These are phyloP conservation scores for Saitozyma sp. DNA, from an alignment of 768 basidiomycete genomes.

Conservation along the genomic window DNA sequence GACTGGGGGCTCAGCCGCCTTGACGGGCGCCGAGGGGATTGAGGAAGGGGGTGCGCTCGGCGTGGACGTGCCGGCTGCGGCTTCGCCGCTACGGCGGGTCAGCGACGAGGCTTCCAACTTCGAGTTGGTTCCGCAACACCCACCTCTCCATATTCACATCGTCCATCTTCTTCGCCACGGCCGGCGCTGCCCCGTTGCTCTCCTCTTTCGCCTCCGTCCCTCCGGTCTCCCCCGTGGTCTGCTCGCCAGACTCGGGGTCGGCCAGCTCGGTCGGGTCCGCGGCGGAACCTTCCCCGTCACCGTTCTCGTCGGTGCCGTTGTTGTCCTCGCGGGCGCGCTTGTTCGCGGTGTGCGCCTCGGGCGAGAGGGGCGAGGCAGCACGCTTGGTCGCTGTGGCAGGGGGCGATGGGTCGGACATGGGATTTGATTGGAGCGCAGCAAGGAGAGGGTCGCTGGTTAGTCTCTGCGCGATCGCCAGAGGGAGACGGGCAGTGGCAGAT, in stretches of 20 bases:
- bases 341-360: slow-evolving; percentile 12
- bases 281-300: neutral
- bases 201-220: slow-evolving; percentile 11
- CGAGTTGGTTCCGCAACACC: slow-evolving; percentile 2
- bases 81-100: neutral
- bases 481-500: too few relatives aligned
- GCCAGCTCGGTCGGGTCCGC: slow-evolving; percentile 1
- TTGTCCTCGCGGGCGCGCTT: slow-evolving; percentile 22
- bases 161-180: slow-evolving; percentile 31
- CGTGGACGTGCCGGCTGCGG: neutral
- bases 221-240: neutral
- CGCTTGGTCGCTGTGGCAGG: slow-evolving; percentile 27
- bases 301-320: slow-evolving; percentile 2
- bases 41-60: slow-evolving; percentile 10
- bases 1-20: slow-evolving; percentile 57
- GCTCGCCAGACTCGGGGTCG: neutral
- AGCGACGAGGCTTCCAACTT: neutral
- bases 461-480: too few relatives aligned
- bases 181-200: slow-evolving; percentile 1
- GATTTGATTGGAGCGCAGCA: slow-evolving; percentile 3
- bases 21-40: slow-evolving; percentile 31
- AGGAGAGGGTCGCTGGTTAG: neutral
- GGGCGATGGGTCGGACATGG: slow-evolving; percentile 25
- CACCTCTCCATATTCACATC: slow-evolving; percentile 39
- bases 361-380: slow-evolving; percentile 25